Conservation (phyloP, 2,329 filamentous ascomycete species). For the Trichoderma semiorbis region DNA sequence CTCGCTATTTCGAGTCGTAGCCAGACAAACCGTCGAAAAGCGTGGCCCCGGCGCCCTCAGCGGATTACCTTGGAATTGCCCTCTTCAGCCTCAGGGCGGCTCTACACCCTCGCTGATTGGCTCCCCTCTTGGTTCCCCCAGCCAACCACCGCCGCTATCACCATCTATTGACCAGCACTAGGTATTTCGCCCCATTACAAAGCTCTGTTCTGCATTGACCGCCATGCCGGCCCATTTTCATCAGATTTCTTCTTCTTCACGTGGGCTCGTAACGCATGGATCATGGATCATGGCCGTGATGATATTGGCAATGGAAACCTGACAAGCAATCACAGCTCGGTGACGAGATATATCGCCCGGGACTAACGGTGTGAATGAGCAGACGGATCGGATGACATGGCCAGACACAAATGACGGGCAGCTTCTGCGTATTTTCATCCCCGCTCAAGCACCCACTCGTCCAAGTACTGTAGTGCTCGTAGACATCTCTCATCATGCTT, state of each 20-base stretch:
- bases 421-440: background rate
- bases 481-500: background rate
- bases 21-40: background rate
- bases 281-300: background rate
- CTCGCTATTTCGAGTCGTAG: too few relatives aligned
- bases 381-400: background rate
- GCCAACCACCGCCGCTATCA: conserved; percentile 15
- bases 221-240: background rate
- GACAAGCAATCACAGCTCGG: background rate
- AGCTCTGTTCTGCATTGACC: background rate
- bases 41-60: background rate
- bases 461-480: background rate
- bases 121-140: background rate
- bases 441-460: background rate
- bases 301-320: background rate
- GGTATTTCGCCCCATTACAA: background rate
- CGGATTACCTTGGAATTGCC: conserved; percentile 9
- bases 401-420: background rate
- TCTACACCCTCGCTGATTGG: conserved; percentile 20
- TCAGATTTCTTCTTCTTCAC: background rate
- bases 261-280: background rate
- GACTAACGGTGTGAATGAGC: background rate
- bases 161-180: background rate
- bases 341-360: background rate
- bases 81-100: conserved; percentile 20